Evolutionary conservation across 495 filamentous ascomycete genomes (phyloP).

Genomic region (Penicilliopsis zonata): DNA sequence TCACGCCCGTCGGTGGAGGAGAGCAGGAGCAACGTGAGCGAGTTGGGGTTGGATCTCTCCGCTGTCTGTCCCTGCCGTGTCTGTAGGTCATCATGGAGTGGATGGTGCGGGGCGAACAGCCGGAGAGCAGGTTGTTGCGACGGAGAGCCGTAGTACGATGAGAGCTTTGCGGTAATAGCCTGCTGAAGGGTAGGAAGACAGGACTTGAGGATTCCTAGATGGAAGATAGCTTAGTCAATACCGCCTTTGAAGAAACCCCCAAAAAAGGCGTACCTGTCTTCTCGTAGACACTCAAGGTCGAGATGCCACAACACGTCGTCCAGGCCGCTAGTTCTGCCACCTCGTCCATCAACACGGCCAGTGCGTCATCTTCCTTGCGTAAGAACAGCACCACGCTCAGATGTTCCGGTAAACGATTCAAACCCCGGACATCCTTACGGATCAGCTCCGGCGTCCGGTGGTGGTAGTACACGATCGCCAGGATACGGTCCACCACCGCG

Average conservation of each 20-base stretch:
- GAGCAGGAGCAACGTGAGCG: conserved; percentile 74
- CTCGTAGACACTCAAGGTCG: conserved; percentile 80
- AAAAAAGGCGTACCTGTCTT: conserved; percentile 52
- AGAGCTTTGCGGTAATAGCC: conserved; percentile 58
- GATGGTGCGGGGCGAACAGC: conserved; percentile 63
- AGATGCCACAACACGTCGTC: conserved; percentile 79
- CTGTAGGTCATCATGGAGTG: conserved; percentile 15
- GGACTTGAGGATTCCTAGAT: conserved; percentile 69
- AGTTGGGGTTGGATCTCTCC: conserved; percentile 14
- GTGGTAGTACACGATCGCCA: conserved; percentile 80
- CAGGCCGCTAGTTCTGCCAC: conserved; percentile 82
- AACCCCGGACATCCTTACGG: conserved; percentile 65
- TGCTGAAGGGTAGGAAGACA: conserved; percentile 69
- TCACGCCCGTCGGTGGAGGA: conserved; percentile 82
- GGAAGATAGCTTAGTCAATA: not conserved
- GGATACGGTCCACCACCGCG: conserved; percentile 56
- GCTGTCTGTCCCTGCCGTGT: conserved; percentile 1
- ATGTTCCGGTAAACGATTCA: conserved; percentile 66
- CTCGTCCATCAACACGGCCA: conserved; percentile 80
- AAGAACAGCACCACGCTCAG: conserved; percentile 75
- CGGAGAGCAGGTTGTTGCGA: conserved; percentile 52
- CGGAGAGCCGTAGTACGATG: conserved; percentile 64
- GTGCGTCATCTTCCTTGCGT: conserved; percentile 55
- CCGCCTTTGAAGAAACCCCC: not conserved
- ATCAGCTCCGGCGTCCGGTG: conserved; percentile 89